Evolutionary conservation across 805 yeast genomes (phyloP).

Genomic region (Kuraishia cidri): DNA sequence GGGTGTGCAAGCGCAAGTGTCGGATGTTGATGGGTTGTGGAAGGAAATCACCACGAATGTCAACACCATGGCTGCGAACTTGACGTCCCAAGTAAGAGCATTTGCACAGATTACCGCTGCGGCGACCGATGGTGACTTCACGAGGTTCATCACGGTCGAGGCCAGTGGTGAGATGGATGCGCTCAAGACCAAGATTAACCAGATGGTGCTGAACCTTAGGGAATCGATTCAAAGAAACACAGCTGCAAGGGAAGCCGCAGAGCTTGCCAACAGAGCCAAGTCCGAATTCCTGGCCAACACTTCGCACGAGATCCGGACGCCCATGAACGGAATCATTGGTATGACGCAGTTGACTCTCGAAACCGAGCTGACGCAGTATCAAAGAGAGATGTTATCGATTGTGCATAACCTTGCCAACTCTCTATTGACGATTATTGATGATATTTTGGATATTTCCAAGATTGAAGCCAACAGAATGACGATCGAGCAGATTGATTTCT

Average conservation of each 20-base stretch:
- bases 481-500: conserved; percentile 81
- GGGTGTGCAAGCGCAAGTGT: conserved; percentile 87
- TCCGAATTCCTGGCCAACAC: conserved; percentile 87
- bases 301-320: conserved; percentile 85
- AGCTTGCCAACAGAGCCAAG: conserved; percentile 79
- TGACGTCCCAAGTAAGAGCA: conserved; percentile 88
- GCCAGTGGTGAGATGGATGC: conserved; percentile 89
- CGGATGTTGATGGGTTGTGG: conserved; percentile 89
- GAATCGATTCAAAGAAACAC: conserved; percentile 89
- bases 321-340: conserved; percentile 89
- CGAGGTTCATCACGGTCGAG: conserved; percentile 83
- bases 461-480: conserved; percentile 94
- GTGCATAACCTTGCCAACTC: conserved; percentile 86
- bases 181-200: conserved; percentile 55
- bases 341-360: conserved; percentile 87
- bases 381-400: conserved; percentile 83
- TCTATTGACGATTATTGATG: conserved; percentile 79
- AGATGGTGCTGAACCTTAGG: conserved; percentile 79
- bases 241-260: conserved; percentile 93
- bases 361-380: conserved; percentile 84
- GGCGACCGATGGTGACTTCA: conserved; percentile 90
- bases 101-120: conserved; percentile 92
- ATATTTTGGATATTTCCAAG: conserved; percentile 84
- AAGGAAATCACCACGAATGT: conserved; percentile 87
- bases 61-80: conserved; percentile 89